Evolutionary conservation across 371 early-diverging fungal species (phyloP).

Genomic region (Rhizomucor pusillus): DNA sequence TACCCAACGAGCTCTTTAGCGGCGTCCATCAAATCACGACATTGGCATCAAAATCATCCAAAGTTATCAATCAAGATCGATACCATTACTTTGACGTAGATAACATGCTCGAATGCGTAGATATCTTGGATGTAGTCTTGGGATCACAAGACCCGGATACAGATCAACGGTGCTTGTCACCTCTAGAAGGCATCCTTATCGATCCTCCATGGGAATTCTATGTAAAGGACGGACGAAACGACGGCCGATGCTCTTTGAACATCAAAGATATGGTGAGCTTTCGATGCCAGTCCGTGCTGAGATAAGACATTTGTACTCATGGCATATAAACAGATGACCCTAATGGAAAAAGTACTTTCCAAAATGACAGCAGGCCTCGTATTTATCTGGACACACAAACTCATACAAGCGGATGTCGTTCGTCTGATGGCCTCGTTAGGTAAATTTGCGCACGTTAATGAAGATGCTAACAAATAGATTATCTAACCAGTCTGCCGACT

Average conservation of each 20-base stretch:
- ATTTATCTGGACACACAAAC: conserved; percentile 64
- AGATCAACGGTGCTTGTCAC: conserved; percentile 7
- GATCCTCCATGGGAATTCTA: conserved; percentile 69
- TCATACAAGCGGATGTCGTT: conserved; percentile 57
- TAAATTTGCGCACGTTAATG: conserved; percentile 21
- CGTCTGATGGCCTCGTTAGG: conserved; percentile 55
- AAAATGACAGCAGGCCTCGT: conserved; percentile 57
- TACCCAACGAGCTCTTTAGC: conserved; percentile 42
- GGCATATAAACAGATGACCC: conserved; percentile 18
- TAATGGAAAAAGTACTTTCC: conserved; percentile 47
- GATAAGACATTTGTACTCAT: not conserved
- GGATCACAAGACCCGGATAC: not conserved
- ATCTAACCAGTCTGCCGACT: too few relatives aligned
- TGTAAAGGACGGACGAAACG: conserved; percentile 52
- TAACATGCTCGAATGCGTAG: conserved; percentile 29
- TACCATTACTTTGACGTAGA: conserved; percentile 23
- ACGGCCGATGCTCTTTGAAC: conserved; percentile 45
- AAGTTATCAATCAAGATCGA: not conserved
- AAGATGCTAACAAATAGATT: too few relatives aligned
- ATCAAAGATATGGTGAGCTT: conserved; percentile 32
- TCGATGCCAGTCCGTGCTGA: conserved; percentile 18
- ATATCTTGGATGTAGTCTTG: conserved; percentile 19
- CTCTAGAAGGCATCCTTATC: conserved; percentile 54
- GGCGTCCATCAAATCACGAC: conserved; percentile 39
- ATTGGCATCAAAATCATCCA: not conserved